phyloP scores from a whole-genome alignment of 192 early-diverging fungal genomes.

The Coemansia sp. region DNA sequence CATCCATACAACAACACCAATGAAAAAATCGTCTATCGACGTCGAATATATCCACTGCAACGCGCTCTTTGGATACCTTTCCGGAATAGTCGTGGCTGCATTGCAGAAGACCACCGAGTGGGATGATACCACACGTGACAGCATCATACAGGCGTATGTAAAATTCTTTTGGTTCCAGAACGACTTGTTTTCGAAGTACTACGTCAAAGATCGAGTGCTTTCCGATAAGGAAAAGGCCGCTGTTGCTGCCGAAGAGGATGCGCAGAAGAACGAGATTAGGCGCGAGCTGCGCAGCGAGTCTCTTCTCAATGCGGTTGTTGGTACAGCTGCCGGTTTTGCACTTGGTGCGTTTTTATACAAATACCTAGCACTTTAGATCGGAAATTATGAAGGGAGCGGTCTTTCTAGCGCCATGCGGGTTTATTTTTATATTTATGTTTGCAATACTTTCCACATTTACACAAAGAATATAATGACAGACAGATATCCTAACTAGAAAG shows the following conservation, averaged over 20 bases:
- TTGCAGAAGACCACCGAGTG: constrained; percentile 55
- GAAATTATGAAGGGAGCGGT: no score
- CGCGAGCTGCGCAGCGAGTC: constrained; percentile 42
- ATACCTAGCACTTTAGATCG: constrained; percentile 11
- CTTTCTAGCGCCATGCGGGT: background rate
- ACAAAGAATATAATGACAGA: background rate
- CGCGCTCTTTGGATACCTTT: constrained; percentile 70
- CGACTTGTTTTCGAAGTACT: constrained; percentile 77
- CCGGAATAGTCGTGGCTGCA: constrained; percentile 58
- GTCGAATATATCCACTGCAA: constrained; percentile 84
- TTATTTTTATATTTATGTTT: background rate
- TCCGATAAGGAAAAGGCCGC: constrained; percentile 31
- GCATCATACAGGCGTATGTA: constrained; percentile 67
- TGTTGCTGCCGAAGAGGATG: constrained; percentile 20
- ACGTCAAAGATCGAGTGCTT: constrained; percentile 62
- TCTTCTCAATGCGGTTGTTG: constrained; percentile 23
- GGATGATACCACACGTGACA: constrained; percentile 59
- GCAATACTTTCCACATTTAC: background rate
- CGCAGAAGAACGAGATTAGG: constrained; percentile 26
- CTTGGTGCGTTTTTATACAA: constrained; percentile 23
- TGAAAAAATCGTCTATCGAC: constrained; percentile 75
- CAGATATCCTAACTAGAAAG: background rate
- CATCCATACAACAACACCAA: constrained; percentile 73
- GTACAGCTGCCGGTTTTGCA: constrained; percentile 28
- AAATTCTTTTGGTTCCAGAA: constrained; percentile 87